Conservation (phyloP, 805 yeast species). For the Wickerhamiella siamensis region DNA sequence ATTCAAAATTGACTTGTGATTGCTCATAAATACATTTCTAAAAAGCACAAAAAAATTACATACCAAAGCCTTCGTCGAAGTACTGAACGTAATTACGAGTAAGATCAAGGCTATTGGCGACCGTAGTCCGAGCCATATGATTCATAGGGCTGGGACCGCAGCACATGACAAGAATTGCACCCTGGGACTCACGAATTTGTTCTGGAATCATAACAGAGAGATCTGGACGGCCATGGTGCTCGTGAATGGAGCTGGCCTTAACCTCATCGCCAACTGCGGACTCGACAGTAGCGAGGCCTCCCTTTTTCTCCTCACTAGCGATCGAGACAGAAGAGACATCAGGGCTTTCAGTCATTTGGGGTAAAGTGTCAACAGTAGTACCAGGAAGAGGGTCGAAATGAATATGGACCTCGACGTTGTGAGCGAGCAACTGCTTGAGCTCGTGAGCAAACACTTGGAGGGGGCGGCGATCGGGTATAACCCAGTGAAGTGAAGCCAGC, state of each 20-base stretch:
- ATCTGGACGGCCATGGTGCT: background rate
- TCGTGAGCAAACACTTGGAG: constrained; percentile 36
- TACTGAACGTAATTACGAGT: constrained; percentile 9
- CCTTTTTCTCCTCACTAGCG: background rate
- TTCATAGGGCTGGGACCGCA: constrained; percentile 13
- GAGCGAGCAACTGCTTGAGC: constrained; percentile 15
- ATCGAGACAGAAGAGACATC: background rate
- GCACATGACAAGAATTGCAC: constrained; percentile 8
- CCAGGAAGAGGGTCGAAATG: background rate
- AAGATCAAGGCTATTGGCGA: constrained; percentile 3
- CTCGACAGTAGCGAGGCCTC: background rate
- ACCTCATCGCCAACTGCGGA: background rate
- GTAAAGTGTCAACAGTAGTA: background rate
- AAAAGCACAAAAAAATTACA: too few species aligned
- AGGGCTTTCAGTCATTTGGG: background rate
- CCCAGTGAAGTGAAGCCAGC: constrained; percentile 44
- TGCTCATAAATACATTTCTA: background rate
- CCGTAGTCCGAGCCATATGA: constrained; percentile 10
- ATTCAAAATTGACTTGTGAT: background rate
- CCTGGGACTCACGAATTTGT: constrained; percentile 5
- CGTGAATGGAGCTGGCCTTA: background rate
- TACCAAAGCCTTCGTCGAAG: constrained; percentile 10
- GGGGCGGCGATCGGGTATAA: constrained; percentile 38
- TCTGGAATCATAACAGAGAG: background rate
- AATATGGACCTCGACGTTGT: background rate